Conservation (phyloP, 148 eudicot genomes). For the Chenopodium album region DNA sequence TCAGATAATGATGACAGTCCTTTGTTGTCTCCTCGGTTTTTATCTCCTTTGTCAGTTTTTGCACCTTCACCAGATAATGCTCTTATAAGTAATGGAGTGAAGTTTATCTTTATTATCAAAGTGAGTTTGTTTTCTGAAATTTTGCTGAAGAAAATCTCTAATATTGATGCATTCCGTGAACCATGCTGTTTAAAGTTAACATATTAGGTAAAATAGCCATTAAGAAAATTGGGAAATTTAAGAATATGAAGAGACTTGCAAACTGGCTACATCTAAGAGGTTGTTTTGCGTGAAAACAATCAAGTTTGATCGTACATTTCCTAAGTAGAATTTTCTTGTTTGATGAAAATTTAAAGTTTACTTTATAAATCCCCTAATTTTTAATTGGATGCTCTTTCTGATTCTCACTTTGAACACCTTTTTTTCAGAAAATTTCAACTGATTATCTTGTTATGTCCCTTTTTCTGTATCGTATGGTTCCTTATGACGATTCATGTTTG, state of each 20-base stretch:
- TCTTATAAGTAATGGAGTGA: conserved; percentile 67
- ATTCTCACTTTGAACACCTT: too few species aligned
- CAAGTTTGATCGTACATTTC: not conserved
- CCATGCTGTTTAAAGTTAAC: not conserved
- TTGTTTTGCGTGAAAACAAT: not conserved
- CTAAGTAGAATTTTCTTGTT: not conserved
- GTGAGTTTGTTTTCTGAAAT: conserved; percentile 45
- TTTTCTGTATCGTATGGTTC: too few species aligned
- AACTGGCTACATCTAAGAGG: not conserved
- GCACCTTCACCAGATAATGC: conserved; percentile 59
- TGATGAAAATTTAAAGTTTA: too few species aligned
- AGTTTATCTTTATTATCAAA: conserved; percentile 70
- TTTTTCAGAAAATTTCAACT: too few species aligned
- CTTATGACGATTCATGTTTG: too few species aligned
- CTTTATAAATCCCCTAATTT: too few species aligned
- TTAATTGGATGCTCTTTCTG: too few species aligned
- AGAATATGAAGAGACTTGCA: not conserved
- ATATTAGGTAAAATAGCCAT: not conserved
- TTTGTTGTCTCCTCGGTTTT: conserved; percentile 75
- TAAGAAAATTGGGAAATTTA: not conserved
- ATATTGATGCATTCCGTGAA: not conserved
- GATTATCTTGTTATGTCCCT: too few species aligned
- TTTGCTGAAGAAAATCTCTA: not conserved
- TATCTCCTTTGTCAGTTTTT: conserved; percentile 76
- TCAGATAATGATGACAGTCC: conserved; percentile 53